Base-by-base conservation (phyloP, 2,329 filamentous ascomycete genomes). In the Cladosporium halotolerans region DNA sequence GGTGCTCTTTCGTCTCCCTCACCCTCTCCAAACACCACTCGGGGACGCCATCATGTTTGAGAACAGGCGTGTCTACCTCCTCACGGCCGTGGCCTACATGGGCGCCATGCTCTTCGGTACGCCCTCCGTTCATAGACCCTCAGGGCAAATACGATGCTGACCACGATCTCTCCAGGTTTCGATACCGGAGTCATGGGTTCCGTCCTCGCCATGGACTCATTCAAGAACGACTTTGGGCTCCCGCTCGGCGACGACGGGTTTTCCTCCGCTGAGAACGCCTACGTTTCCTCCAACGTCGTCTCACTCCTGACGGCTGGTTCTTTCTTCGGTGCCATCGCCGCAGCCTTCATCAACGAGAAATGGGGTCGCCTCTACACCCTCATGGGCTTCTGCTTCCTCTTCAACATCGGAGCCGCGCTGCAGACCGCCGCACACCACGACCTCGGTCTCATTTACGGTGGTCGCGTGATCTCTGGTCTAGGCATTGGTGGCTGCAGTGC, bases 221-320 rank as follows among this genome's bases (percentile, higher is more conserved):
- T 84, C 58, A 76, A 80, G 65, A 63, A 69, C 16, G 45, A 49
- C 38, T 54, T 58, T 38, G 51, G 54, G 34, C 65, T 53, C 32
- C 34, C 46, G 2, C 18, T 48, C 48, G 79, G 78, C 0, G 77
- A 78, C 58, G 83, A 80, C 56, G 73, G 76, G 0, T 71, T 84
- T 18, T 63, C 71, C 2, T 62, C 72, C 33, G 55, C 55, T 5
- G 67, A 68, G 36, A 68, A 73, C 6, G 76, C 69, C 3, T 67
- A 72, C 34, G 77, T 85, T 49, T 79, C 79, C 40, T 80, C 83
- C 57, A 86, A 85, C 62, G 82, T 88, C 54, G 84, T 86, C 31
- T 85, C 83, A 16, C 83, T 81, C 0, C 76, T 88, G 10, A 83
- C 86, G 66, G 84, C 80, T 39, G 84, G 84, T 43, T 85, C 82